Evolutionary conservation across 306 rosid genomes (phyloP).

Genomic region (Luffa aegyptiaca): DNA sequence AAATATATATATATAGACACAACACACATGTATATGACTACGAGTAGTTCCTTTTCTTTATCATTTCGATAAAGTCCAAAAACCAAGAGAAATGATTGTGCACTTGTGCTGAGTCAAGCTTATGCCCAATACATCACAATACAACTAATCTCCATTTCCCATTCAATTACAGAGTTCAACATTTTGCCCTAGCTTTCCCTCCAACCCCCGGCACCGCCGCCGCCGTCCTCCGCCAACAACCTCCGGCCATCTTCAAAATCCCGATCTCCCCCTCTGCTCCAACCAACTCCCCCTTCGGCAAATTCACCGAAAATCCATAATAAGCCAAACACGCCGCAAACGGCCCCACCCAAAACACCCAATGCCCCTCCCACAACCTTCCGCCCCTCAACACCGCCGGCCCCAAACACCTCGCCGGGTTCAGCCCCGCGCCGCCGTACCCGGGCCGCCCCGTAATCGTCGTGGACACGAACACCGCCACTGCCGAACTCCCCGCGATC

Average conservation of each 20-base stretch:
- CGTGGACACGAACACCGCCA: slow-evolving; percentile 53
- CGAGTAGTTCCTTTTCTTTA: no score
- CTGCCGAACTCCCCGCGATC: slow-evolving; percentile 43
- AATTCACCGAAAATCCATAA: slow-evolving; percentile 29
- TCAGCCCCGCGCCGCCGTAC: slow-evolving; percentile 60
- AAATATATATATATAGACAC: no score
- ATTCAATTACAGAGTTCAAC: background rate
- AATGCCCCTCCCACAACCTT: slow-evolving; percentile 57
- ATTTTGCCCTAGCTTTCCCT: background rate
- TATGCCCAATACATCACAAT: no score
- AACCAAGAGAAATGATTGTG: no score
- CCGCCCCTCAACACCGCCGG: slow-evolving; percentile 50
- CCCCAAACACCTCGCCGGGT: slow-evolving; percentile 69
- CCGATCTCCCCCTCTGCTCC: background rate
- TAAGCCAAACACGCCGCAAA: slow-evolving; percentile 45
- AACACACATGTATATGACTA: no score
- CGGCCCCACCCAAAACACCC: slow-evolving; percentile 82
- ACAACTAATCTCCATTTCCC: background rate
- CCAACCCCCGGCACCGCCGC: background rate
- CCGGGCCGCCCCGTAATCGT: slow-evolving; percentile 40
- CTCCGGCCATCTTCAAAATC: background rate
- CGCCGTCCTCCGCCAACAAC: background rate
- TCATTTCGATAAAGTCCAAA: no score
- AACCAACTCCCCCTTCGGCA: slow-evolving; percentile 20
- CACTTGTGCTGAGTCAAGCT: no score